Evolutionary conservation across 1,284 basidiomycete genomes (phyloP).

Genomic region (Rhizopogon parksii): DNA sequence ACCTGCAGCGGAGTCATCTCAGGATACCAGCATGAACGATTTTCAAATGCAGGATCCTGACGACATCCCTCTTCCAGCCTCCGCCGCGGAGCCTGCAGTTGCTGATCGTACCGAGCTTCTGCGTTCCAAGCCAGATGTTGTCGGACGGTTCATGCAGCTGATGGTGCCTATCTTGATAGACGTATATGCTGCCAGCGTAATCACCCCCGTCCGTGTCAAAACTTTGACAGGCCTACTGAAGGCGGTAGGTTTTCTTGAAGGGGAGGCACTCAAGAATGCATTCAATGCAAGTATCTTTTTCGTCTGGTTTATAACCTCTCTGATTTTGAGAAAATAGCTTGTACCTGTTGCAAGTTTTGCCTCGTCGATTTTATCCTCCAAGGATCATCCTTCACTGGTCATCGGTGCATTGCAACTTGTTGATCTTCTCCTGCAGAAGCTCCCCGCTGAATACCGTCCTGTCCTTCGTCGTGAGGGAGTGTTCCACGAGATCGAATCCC

Average conservation of each 20-base stretch:
- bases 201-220: slow-evolving; percentile 78
- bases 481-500: slow-evolving; percentile 80
- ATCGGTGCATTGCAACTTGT: slow-evolving; percentile 87
- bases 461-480: slow-evolving; percentile 91
- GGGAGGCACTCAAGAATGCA: slow-evolving; percentile 66
- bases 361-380: slow-evolving; percentile 86
- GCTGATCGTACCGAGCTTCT: slow-evolving; percentile 65
- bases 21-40: slow-evolving; percentile 27
- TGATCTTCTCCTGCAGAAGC: slow-evolving; percentile 78
- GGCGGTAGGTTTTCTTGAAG: slow-evolving; percentile 81
- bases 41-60: slow-evolving; percentile 30
- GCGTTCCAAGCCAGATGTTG: slow-evolving; percentile 66
- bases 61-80: slow-evolving; percentile 19
- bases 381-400: slow-evolving; percentile 80
- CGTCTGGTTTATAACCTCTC: slow-evolving; percentile 1
- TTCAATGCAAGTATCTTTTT: slow-evolving; percentile 49
- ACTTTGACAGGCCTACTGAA: slow-evolving; percentile 82
- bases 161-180: slow-evolving; percentile 90
- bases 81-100: slow-evolving; percentile 30
- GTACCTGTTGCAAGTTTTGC: slow-evolving; percentile 90
- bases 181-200: slow-evolving; percentile 91
- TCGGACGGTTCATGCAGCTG: slow-evolving; percentile 77
- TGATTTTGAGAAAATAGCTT: slow-evolving; percentile 40
- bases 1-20: slow-evolving; percentile 21
- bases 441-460: slow-evolving; percentile 76